Evolutionary conservation across 768 basidiomycete species (phyloP).

Genomic region (Naganishia vaughanmartiniae): DNA sequence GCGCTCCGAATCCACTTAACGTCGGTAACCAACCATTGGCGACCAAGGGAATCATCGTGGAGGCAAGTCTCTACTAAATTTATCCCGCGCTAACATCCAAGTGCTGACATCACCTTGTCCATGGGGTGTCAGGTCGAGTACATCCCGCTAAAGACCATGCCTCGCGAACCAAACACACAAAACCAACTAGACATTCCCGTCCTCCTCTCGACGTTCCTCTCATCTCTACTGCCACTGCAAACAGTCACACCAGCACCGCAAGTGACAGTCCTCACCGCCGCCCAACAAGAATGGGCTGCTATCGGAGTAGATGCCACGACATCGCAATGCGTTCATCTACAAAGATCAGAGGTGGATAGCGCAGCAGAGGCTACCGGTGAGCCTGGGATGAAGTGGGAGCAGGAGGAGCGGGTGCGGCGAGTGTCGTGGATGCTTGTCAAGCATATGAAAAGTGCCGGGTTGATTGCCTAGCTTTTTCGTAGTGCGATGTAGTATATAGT

Average conservation of each 20-base stretch:
- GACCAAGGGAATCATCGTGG: slow-evolving; percentile 16
- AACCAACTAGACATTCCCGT: slow-evolving; percentile 5
- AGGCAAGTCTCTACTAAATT: neutral
- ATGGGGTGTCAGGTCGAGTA: slow-evolving; percentile 8
- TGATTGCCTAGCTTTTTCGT: neutral
- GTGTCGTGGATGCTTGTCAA: slow-evolving; percentile 15
- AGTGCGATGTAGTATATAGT: neutral
- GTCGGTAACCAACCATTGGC: neutral
- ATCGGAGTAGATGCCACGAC: slow-evolving; percentile 6
- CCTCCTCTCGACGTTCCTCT: slow-evolving; percentile 10
- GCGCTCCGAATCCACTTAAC: slow-evolving; percentile 1
- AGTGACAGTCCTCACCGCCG: slow-evolving; percentile 7
- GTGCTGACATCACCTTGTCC: neutral
- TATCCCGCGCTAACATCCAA: neutral
- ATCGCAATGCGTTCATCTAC: neutral
- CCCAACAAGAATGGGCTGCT: slow-evolving; percentile 12
- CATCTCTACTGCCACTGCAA: slow-evolving; percentile 11
- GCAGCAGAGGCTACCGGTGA: neutral
- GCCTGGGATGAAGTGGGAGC: slow-evolving; percentile 17
- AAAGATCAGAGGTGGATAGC: neutral
- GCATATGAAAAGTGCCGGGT: slow-evolving; percentile 12
- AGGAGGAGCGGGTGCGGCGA: slow-evolving; percentile 7
- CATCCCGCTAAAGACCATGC: slow-evolving; percentile 6
- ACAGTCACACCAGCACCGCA: slow-evolving; percentile 15
- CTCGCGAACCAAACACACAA: neutral